Base-by-base conservation (phyloP, 2,329 filamentous ascomycete genomes). In the Ophiostoma montium region DNA sequence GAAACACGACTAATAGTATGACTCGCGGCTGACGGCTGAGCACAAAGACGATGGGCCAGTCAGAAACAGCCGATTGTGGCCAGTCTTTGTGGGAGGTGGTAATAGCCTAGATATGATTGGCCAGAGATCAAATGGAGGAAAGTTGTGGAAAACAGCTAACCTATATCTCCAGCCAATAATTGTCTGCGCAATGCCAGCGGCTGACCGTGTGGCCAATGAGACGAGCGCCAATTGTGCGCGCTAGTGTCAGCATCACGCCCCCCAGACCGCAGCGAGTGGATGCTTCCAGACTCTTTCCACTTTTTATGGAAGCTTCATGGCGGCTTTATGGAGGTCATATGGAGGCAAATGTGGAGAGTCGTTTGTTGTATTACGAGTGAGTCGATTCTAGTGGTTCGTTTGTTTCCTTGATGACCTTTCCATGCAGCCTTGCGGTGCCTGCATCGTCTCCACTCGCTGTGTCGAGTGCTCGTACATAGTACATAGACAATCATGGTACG, bases 71-170 rank as follows among this genome's bases (percentile, higher is more conserved):
- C 46, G 9, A 49, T 45, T 31, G 30, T 18, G 13, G 47, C 48
- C 50, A 52, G 52, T 41, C 48, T 50, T 47, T 32, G 35, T 35
- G 31, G 3, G 31, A 44, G 50, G 53, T 48, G 50, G 53, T 54
- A 51, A 54, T 54, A 51, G 4, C 12, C 11, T 1, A 1, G 1
- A 3, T 8, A 0, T 48, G 12, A 53, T 54, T 54, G 53, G 53
- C 32, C 38, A 12, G 9, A 49, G 50, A 51, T 51, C 21, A 30
- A 6, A 51, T 51, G 16, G 30, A 12, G 13, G 7, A 5, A 16
- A 23, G 15, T 2, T 16, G 23, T n/a, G n/a, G n/a, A n/a, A n/a
- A n/a, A n/a, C n/a, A n/a, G n/a, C n/a, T n/a, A n/a, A n/a, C 10
- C 11, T 23, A 30, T 42, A 42, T 42, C 39, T 42, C 6, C 11